phyloP scores from a whole-genome alignment of 495 filamentous ascomycete genomes.

The Penicillium nucicola region DNA sequence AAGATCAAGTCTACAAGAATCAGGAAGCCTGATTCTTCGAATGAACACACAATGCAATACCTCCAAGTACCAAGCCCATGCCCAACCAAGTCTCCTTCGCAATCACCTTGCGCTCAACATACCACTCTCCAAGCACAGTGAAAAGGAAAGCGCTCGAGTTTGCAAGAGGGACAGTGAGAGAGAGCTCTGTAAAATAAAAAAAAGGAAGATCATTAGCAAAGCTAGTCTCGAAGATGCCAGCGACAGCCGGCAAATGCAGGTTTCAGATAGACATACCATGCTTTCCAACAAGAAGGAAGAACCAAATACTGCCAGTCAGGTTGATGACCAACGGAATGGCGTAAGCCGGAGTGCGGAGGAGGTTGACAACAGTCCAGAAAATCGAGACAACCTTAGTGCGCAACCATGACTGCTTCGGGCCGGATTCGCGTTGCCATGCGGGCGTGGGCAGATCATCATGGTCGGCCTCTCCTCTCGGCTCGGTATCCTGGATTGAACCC shows the following conservation, averaged over 20 bases:
- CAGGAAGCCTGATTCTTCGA: constrained; percentile 39
- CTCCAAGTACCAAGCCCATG: constrained; percentile 74
- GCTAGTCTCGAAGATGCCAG: background rate
- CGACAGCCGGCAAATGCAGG: background rate
- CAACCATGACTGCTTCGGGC: constrained; percentile 37
- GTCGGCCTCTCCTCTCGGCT: constrained; percentile 8
- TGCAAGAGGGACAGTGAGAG: constrained; percentile 89
- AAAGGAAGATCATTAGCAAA: background rate
- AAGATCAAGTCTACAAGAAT: background rate
- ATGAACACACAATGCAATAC: constrained; percentile 85
- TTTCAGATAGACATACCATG: constrained; percentile 65
- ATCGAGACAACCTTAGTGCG: constrained; percentile 53
- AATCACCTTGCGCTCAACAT: constrained; percentile 86
- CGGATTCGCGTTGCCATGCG: constrained; percentile 21
- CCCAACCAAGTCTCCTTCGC: constrained; percentile 86
- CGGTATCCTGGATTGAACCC: background rate
- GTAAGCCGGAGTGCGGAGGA: constrained; percentile 78
- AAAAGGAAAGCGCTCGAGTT: constrained; percentile 94
- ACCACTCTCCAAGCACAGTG: constrained; percentile 94
- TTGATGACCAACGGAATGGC: constrained; percentile 84
- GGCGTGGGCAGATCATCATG: constrained; percentile 22
- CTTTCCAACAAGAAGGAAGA: constrained; percentile 90
- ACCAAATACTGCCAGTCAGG: constrained; percentile 94
- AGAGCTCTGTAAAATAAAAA: constrained; percentile 60
- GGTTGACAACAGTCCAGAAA: constrained; percentile 71